phyloP scores from a whole-genome alignment of 2,329 filamentous ascomycete species.

The Albifimbria verrucaria region DNA sequence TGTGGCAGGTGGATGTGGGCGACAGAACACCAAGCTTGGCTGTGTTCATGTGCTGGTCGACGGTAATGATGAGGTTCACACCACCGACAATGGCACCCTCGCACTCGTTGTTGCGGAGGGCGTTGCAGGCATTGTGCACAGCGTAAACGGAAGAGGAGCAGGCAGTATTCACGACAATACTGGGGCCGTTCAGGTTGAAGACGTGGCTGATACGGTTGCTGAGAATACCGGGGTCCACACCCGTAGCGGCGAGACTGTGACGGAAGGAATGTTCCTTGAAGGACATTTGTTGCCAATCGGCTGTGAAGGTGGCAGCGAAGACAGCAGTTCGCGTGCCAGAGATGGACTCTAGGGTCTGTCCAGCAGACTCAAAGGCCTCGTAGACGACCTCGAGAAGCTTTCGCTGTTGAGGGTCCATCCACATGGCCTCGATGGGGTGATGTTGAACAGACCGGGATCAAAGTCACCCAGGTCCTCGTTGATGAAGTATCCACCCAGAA shows the following conservation, averaged over 20 bases:
- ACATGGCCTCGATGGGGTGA: slow-evolving; percentile 29
- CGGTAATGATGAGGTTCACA: slow-evolving; percentile 28
- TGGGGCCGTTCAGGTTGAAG: slow-evolving; percentile 33
- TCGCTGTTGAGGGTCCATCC: slow-evolving; percentile 36
- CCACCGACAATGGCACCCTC: slow-evolving; percentile 31
- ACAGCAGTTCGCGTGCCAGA: slow-evolving; percentile 1
- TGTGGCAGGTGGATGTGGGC: slow-evolving; percentile 21
- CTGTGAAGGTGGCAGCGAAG: slow-evolving; percentile 2
- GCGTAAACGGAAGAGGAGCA: slow-evolving; percentile 32
- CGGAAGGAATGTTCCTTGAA: slow-evolving; percentile 2
- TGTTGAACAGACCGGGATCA: slow-evolving; percentile 32
- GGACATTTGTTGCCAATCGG: slow-evolving; percentile 3
- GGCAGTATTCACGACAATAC: slow-evolving; percentile 28
- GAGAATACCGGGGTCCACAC: slow-evolving; percentile 28
- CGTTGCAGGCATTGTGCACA: slow-evolving; percentile 16
- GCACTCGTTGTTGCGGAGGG: slow-evolving; percentile 28
- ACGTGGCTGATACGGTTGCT: slow-evolving; percentile 32
- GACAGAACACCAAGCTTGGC: slow-evolving; percentile 16
- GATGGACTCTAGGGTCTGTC: slow-evolving; percentile 19
- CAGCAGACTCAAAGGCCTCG: slow-evolving; percentile 33
- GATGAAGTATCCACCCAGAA: slow-evolving; percentile 18
- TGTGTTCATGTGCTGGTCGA: slow-evolving; percentile 14
- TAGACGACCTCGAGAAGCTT: slow-evolving; percentile 32
- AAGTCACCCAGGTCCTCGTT: slow-evolving; percentile 23
- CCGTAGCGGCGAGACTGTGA: slow-evolving; percentile 10